phyloP scores from a whole-genome alignment of 192 early-diverging fungal genomes.

The Mortierella antarctica region DNA sequence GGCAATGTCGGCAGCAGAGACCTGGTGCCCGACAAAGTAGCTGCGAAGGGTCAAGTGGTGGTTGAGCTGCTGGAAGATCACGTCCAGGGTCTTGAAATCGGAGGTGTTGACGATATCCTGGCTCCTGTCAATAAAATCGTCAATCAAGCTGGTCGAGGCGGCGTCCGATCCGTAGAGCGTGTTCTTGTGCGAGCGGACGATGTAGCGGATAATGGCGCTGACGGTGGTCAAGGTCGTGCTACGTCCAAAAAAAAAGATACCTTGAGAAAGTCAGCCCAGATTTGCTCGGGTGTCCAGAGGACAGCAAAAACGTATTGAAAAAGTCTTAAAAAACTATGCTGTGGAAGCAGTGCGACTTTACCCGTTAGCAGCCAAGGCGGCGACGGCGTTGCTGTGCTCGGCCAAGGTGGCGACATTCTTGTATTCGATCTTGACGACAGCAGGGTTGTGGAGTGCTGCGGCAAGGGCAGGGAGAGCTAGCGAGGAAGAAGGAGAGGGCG shows the following conservation, averaged over 20 bases:
- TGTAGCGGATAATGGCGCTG: conserved; percentile 42
- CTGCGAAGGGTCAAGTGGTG: conserved; percentile 86
- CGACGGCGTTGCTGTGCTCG: conserved; percentile 44
- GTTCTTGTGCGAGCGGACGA: conserved; percentile 48
- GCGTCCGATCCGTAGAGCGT: conserved; percentile 45
- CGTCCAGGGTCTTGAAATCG: conserved; percentile 80
- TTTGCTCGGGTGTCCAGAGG: neutral
- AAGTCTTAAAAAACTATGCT: neutral
- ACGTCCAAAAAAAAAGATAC: neutral
- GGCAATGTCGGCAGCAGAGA: conserved; percentile 84
- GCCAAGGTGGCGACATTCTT: conserved; percentile 56
- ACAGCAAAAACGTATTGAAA: neutral
- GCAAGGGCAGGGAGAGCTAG: conserved; percentile 63
- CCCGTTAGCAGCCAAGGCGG: conserved; percentile 36
- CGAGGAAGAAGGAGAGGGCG: neutral
- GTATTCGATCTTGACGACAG: conserved; percentile 58
- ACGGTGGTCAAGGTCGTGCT: conserved; percentile 38
- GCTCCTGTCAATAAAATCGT: conserved; percentile 81
- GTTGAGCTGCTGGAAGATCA: conserved; percentile 77
- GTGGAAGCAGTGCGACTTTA: neutral
- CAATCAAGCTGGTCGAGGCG: conserved; percentile 54
- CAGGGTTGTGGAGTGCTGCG: conserved; percentile 60
- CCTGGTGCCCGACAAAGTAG: conserved; percentile 81
- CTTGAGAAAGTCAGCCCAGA: neutral
- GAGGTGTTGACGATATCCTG: conserved; percentile 65